Percentiles rank a stretch among this genome's conserved stretches.
Evolutionary conservation across 345 rosid genomes (phyloP).

Genomic region (Sapria himalayana): DNA sequence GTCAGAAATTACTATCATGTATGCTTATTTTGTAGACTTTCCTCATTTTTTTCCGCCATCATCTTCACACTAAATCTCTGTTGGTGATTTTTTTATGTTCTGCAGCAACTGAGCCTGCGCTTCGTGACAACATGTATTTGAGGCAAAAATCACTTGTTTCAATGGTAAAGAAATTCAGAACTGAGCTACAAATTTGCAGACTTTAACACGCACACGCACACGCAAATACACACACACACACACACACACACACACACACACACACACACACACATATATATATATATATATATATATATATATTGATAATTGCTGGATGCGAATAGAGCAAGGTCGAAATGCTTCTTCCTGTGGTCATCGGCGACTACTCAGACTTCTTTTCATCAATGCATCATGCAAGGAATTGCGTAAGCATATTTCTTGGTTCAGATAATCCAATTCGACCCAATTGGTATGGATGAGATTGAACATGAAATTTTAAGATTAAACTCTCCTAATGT

Average conservation of each 20-base stretch:
- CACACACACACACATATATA: too few species aligned
- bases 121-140: constrained; percentile 52
- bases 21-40: constrained; percentile 8
- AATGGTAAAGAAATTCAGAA: constrained; percentile 40
- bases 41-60: too few species aligned
- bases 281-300: too few species aligned
- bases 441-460: constrained; percentile 51
- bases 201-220: too few species aligned
- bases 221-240: too few species aligned
- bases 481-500: neutral
- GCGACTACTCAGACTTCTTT: constrained; percentile 92
- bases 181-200: too few species aligned
- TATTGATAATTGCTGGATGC: too few species aligned
- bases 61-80: too few species aligned
- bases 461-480: constrained; percentile 2
- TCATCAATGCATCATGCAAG: constrained; percentile 84
- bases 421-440: constrained; percentile 64
- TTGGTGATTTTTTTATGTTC: constrained; percentile 4
- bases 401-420: constrained; percentile 80
- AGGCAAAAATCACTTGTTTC: constrained; percentile 44
- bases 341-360: constrained; percentile 70
- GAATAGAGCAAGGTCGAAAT: constrained; percentile 64
- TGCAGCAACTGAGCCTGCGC: constrained; percentile 41
- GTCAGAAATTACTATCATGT: constrained; percentile 70
- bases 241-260: too few species aligned